Conservation (phyloP, 2,329 filamentous ascomycete species). For the Microcyclospora pomicola region DNA sequence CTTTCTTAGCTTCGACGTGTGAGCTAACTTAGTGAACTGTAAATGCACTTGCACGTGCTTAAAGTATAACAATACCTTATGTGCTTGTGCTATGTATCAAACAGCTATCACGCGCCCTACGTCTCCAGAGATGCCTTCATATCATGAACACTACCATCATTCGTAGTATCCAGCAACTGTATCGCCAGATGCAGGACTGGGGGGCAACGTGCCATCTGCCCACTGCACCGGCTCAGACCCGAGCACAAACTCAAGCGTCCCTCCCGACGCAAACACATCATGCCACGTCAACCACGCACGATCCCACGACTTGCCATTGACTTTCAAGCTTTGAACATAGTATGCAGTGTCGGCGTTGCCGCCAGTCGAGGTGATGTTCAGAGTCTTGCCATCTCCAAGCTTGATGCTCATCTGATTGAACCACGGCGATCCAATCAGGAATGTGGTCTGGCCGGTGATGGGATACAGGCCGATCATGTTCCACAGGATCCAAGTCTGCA, state of each 20-base stretch:
- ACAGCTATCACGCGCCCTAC: no score
- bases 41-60: no score
- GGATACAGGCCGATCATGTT: slow-evolving; percentile 55
- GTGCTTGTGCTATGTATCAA: no score
- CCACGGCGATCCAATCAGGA: slow-evolving; percentile 39
- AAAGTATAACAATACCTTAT: no score
- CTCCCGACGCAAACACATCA: slow-evolving; percentile 50
- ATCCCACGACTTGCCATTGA: slow-evolving; percentile 50
- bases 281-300: slow-evolving; percentile 53
- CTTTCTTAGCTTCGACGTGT: no score
- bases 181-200: slow-evolving; percentile 14
- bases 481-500: slow-evolving; percentile 58
- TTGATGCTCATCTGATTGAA: slow-evolving; percentile 44
- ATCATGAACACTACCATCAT: no score
- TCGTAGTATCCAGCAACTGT: no score
- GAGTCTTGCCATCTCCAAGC: slow-evolving; percentile 39
- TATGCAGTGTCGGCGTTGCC: slow-evolving; percentile 30
- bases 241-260: slow-evolving; percentile 49
- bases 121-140: no score
- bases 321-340: slow-evolving; percentile 51
- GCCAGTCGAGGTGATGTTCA: slow-evolving; percentile 42
- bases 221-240: slow-evolving; percentile 40
- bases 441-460: slow-evolving; percentile 49
- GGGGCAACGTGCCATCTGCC: slow-evolving; percentile 46
- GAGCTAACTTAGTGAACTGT: no score